A percentile compares a stretch with the other conserved stretches of the same genome.
Evolutionary conservation across 345 rosid species (phyloP).

Genomic region (Lepidium aucheri): DNA sequence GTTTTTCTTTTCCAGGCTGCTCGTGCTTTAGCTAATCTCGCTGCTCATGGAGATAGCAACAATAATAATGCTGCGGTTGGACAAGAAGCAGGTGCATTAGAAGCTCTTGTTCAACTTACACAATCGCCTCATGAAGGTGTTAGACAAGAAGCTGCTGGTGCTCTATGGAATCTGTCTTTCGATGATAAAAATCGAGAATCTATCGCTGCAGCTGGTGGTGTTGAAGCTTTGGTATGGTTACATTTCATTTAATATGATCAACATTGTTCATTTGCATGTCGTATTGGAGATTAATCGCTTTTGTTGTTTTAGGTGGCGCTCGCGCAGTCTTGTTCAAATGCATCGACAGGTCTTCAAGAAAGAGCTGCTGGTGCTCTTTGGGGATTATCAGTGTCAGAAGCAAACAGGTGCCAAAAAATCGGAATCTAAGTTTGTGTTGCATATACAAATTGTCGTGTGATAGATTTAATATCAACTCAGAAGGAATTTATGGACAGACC

Average conservation of each 20-base stretch:
- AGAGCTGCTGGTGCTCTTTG: conserved; percentile 98
- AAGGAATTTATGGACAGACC: background rate
- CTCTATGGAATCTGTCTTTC: conserved; percentile 74
- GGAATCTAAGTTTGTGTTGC: background rate
- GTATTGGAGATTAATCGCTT: background rate
- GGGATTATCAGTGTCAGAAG: conserved; percentile 95
- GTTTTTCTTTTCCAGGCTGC: conserved; percentile 53
- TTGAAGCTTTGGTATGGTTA: conserved; percentile 74
- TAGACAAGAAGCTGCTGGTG: conserved; percentile 92
- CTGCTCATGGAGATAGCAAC: conserved; percentile 97
- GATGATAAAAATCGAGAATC: conserved; percentile 81
- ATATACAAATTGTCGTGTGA: background rate
- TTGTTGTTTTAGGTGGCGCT: conserved; percentile 56
- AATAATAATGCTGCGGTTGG: conserved; percentile 92
- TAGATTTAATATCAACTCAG: background rate
- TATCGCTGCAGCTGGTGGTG: conserved; percentile 78
- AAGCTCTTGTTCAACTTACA: conserved; percentile 84
- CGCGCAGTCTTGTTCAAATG: conserved; percentile 77
- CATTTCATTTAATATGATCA: background rate
- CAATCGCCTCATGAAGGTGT: conserved; percentile 86
- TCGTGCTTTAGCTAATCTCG: conserved; percentile 89
- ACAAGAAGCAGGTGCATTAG: conserved; percentile 87
- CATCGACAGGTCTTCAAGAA: conserved; percentile 93
- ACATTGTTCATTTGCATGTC: background rate
- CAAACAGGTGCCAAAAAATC: conserved; percentile 49